Percentiles rank a stretch among this genome's conserved stretches.
phyloP scores from a whole-genome alignment of 331 rosid species.

The Quercus phellos region DNA sequence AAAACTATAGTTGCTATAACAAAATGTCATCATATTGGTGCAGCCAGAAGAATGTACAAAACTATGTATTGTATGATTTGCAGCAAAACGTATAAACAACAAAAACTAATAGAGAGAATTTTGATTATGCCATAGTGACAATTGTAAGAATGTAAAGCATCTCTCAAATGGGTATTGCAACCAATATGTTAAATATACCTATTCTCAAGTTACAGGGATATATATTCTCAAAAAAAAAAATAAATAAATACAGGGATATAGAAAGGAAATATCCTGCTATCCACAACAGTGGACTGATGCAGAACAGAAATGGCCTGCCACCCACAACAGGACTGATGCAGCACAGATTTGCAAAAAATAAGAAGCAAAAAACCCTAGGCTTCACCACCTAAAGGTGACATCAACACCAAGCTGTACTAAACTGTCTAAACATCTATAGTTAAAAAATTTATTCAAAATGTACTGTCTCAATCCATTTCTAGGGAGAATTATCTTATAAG shows the following conservation, averaged over 20 bases:
- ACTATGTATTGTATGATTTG: not conserved
- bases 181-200: not conserved
- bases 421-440: no score
- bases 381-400: no score
- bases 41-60: not conserved
- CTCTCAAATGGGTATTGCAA: not conserved
- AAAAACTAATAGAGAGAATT: not conserved
- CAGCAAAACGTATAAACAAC: not conserved
- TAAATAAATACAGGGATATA: not conserved
- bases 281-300: not conserved
- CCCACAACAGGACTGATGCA: not conserved
- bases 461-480: no score
- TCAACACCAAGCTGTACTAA: no score
- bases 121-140: not conserved
- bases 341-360: no score
- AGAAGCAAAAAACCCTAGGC: no score
- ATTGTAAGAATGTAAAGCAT: not conserved
- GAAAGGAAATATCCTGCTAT: not conserved
- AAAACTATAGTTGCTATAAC: not conserved
- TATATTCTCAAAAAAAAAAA: no score
- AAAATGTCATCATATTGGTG: not conserved
- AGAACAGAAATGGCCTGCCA: not conserved
- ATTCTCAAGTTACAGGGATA: no score
- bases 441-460: no score
- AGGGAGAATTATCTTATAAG: no score